phyloP scores from a whole-genome alignment of 768 basidiomycete genomes.

The Saitozyma podzolica region DNA sequence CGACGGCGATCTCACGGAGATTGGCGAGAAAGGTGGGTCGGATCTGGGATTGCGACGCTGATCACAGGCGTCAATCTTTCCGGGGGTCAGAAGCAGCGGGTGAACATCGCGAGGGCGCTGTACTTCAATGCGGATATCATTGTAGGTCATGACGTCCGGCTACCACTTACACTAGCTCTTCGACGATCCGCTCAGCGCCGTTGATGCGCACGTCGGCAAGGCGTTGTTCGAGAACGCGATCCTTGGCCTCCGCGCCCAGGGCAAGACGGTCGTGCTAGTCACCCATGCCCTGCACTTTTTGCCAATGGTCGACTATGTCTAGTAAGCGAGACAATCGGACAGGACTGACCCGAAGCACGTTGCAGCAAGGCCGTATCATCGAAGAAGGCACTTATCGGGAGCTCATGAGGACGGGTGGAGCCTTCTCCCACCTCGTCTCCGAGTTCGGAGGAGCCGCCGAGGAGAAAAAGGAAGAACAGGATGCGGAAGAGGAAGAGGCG shows the following conservation, averaged over 20 bases:
- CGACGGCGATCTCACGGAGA: conserved; percentile 74
- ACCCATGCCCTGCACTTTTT: conserved; percentile 64
- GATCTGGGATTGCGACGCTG: neutral
- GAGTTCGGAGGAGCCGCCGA: conserved; percentile 62
- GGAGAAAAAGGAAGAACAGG: conserved; percentile 38
- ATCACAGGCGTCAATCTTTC: conserved; percentile 46
- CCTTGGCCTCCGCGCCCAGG: conserved; percentile 56
- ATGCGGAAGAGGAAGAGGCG: conserved; percentile 15
- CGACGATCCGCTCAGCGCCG: conserved; percentile 49
- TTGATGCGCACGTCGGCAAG: conserved; percentile 74
- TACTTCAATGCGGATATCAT: conserved; percentile 56
- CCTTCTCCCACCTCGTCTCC: conserved; percentile 62
- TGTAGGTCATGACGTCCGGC: conserved; percentile 8
- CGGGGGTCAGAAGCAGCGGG: conserved; percentile 60
- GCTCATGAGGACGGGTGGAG: conserved; percentile 58
- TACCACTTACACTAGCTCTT: conserved; percentile 21
- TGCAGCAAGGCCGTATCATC: conserved; percentile 57
- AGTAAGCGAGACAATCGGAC: conserved; percentile 30
- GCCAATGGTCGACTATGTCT: conserved; percentile 60
- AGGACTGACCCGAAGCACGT: conserved; percentile 35
- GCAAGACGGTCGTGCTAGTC: conserved; percentile 62
- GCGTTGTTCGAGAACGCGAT: conserved; percentile 70
- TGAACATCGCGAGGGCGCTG: conserved; percentile 70
- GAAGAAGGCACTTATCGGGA: conserved; percentile 62
- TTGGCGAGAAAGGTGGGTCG: conserved; percentile 65